Percentiles rank a stretch among this genome's conserved stretches.
phyloP scores from a whole-genome alignment of 768 basidiomycete species.

The Cubamyces sp. region DNA sequence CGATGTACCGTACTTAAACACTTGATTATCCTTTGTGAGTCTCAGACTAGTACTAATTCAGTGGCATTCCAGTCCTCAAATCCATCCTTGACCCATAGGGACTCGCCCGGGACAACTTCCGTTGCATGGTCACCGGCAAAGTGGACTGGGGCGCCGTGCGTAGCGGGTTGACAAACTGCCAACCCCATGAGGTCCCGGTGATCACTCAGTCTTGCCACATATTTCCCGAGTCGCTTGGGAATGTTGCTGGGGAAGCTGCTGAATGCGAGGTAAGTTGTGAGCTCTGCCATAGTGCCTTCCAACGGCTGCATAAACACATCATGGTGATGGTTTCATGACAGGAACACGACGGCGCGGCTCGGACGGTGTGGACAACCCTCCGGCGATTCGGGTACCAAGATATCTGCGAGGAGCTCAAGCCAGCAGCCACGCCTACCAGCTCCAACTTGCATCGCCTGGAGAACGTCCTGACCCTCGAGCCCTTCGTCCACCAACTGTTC shows the following conservation, averaged over 20 bases:
- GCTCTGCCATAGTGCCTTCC: neutral
- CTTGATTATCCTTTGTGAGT: neutral
- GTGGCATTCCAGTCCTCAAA: too few species aligned
- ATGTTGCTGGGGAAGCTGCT: too few species aligned
- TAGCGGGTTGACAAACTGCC: neutral
- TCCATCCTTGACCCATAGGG: neutral
- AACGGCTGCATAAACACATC: neutral
- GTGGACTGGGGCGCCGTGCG: neutral
- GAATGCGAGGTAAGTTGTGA: neutral
- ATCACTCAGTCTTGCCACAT: neutral
- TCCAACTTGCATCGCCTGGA: neutral
- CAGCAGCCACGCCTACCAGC: neutral
- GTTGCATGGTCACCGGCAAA: neutral
- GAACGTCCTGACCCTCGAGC: constrained; percentile 4
- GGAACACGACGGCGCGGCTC: neutral
- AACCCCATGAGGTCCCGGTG: neutral
- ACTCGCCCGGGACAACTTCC: neutral
- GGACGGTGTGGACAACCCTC: neutral
- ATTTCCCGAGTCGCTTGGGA: neutral
- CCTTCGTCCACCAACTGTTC: neutral
- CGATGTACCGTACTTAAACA: neutral
- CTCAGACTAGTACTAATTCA: too few species aligned
- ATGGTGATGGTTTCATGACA: neutral
- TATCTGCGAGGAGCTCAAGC: neutral
- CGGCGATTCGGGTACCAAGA: neutral